Evolutionary conservation across 2,329 filamentous ascomycete species (phyloP).

Genomic region (Cercospora citrullina): DNA sequence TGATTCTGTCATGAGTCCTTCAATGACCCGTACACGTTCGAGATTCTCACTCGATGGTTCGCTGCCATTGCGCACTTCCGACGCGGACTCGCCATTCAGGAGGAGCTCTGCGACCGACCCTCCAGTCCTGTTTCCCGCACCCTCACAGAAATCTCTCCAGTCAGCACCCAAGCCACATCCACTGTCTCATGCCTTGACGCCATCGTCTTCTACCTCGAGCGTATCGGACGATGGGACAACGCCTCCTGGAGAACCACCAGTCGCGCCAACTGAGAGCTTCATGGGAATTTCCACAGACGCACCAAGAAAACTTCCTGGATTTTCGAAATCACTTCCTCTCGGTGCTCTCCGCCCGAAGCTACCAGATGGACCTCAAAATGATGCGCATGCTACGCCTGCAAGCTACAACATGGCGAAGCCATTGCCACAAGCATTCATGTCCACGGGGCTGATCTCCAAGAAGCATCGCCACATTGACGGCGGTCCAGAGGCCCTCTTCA

Average conservation of each 20-base stretch:
- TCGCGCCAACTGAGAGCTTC: not conserved
- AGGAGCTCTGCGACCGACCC: slow-evolving; percentile 65
- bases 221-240: slow-evolving; percentile 62
- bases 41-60: slow-evolving; percentile 80
- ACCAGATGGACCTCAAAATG: slow-evolving; percentile 41
- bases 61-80: slow-evolving; percentile 63
- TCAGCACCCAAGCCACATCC: slow-evolving; percentile 65
- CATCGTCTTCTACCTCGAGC: slow-evolving; percentile 81
- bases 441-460: slow-evolving; percentile 92
- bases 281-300: slow-evolving; percentile 44
- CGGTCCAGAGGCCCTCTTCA: slow-evolving; percentile 50
- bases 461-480: slow-evolving; percentile 78
- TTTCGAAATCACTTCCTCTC: slow-evolving; percentile 74
- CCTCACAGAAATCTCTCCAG: slow-evolving; percentile 37
- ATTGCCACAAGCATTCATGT: slow-evolving; percentile 82
- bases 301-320: slow-evolving; percentile 56
- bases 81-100: slow-evolving; percentile 62
- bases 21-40: slow-evolving; percentile 48
- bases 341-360: slow-evolving; percentile 59
- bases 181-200: slow-evolving; percentile 80
- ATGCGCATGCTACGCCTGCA: slow-evolving; percentile 70
- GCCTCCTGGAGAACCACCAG: slow-evolving; percentile 16
- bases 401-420: slow-evolving; percentile 76
- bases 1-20: slow-evolving; percentile 32
- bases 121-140: slow-evolving; percentile 44